Conservation (phyloP, 1,284 basidiomycete species). For the Malassezia dermatis region DNA sequence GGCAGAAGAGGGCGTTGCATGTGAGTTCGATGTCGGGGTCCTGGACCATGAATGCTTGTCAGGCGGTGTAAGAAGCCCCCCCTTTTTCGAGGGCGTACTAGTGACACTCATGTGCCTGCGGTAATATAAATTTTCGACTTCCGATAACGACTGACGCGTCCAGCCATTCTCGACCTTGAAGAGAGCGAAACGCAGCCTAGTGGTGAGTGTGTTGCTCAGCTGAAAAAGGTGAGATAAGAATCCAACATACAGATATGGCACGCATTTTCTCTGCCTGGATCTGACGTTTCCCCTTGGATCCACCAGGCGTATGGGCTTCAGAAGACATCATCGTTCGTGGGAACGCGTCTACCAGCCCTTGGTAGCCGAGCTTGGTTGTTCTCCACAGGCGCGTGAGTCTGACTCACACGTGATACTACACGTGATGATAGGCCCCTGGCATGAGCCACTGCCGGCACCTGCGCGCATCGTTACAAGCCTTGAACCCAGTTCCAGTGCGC, state of each 20-base stretch:
- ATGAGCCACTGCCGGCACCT: background rate
- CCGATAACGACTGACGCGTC: slow-evolving; percentile 41
- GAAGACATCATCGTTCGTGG: background rate
- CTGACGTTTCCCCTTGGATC: slow-evolving; percentile 8
- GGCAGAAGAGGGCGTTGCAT: slow-evolving; percentile 7
- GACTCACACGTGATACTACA: background rate
- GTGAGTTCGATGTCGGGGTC: background rate
- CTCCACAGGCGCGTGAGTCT: background rate
- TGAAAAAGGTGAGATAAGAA: slow-evolving; percentile 6
- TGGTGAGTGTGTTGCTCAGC: slow-evolving; percentile 33
- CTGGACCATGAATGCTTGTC: slow-evolving; percentile 1
- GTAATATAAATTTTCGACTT: slow-evolving; percentile 45
- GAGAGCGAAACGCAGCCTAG: slow-evolving; percentile 36
- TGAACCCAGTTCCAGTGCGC: background rate
- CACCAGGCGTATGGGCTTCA: background rate
- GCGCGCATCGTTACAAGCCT: background rate
- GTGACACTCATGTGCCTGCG: slow-evolving; percentile 19
- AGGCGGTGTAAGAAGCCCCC: slow-evolving; percentile 4
- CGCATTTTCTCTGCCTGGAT: slow-evolving; percentile 2
- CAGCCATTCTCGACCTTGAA: slow-evolving; percentile 46
- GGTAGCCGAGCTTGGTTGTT: background rate
- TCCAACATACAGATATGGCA: background rate
- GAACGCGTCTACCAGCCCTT: background rate
- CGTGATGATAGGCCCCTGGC: slow-evolving; percentile 1
- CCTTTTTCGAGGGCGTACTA: slow-evolving; percentile 14